Conservation (phyloP, 2,329 filamentous ascomycete species). For the Xenoacremonium recifei region DNA sequence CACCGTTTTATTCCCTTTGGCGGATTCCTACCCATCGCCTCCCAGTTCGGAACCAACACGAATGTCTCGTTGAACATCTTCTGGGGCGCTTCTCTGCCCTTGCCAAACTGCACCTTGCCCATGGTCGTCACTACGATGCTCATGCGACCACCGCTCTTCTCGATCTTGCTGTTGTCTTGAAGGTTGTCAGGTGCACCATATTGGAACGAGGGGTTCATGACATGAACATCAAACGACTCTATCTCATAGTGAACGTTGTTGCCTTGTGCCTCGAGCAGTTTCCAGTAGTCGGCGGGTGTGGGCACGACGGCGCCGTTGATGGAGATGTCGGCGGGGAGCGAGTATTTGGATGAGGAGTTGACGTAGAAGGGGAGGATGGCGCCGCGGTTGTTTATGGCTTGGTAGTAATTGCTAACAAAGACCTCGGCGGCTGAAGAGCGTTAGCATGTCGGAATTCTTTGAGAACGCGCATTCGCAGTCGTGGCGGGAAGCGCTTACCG, state of each 20-base stretch:
- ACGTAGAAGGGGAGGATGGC: constrained; percentile 70
- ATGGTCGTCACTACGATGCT: constrained; percentile 73
- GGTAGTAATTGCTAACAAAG: constrained; percentile 75
- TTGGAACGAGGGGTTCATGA: constrained; percentile 67
- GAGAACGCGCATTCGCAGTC: neutral
- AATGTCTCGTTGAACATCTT: constrained; percentile 78
- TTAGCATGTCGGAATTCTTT: constrained; percentile 12
- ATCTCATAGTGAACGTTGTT: constrained; percentile 64
- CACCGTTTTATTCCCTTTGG: constrained; percentile 55
- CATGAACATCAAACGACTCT: constrained; percentile 73
- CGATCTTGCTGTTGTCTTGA: constrained; percentile 39
- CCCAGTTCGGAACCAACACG: constrained; percentile 76
- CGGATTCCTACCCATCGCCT: constrained; percentile 52
- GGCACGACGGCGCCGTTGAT: constrained; percentile 73
- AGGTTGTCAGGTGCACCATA: constrained; percentile 53
- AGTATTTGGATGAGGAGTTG: constrained; percentile 52
- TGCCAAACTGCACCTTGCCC: constrained; percentile 69
- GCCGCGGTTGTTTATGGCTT: constrained; percentile 64
- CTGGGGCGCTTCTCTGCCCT: constrained; percentile 59
- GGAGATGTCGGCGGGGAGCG: constrained; percentile 65
- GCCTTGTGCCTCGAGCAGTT: constrained; percentile 65
- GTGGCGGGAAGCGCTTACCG: constrained; percentile 31
- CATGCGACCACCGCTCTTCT: constrained; percentile 56
- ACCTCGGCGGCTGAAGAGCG: constrained; percentile 60
- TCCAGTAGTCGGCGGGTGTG: constrained; percentile 63